Conservation (phyloP, 2,329 filamentous ascomycete species). For the Thielaviopsis cerberus region DNA sequence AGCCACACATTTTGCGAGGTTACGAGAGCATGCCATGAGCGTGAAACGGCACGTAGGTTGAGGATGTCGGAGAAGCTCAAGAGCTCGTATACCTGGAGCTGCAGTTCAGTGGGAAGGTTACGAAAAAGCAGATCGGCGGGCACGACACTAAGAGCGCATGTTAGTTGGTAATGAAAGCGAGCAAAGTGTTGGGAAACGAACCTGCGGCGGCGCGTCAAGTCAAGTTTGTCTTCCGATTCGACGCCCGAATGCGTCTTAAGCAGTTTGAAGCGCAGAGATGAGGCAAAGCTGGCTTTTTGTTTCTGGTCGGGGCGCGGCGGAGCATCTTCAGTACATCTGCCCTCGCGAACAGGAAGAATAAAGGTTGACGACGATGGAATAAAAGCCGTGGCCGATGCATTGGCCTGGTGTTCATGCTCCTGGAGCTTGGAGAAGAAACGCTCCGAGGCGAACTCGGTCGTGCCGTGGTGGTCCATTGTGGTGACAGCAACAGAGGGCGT, state of each 20-base stretch:
- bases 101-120: slow-evolving; percentile 40
- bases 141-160: slow-evolving; percentile 18
- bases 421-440: slow-evolving; percentile 44
- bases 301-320: slow-evolving; percentile 20
- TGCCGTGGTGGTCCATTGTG: slow-evolving; percentile 41
- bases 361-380: slow-evolving; percentile 22
- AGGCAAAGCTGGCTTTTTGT: slow-evolving; percentile 24
- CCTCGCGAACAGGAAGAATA: slow-evolving; percentile 30
- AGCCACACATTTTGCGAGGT: slow-evolving; percentile 42
- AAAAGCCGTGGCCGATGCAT: slow-evolving; percentile 19
- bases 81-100: slow-evolving; percentile 41
- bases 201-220: background rate
- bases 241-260: slow-evolving; percentile 13
- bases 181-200: background rate
- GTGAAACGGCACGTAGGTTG: slow-evolving; percentile 38
- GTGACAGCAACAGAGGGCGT: background rate
- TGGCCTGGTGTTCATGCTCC: slow-evolving; percentile 24
- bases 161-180: slow-evolving; percentile 11
- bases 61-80: slow-evolving; percentile 42
- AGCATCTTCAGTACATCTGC: slow-evolving; percentile 17
- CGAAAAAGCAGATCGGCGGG: slow-evolving; percentile 40
- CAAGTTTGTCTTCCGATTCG: slow-evolving; percentile 2
- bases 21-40: slow-evolving; percentile 39
- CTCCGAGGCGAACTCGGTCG: slow-evolving; percentile 48
- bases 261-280: slow-evolving; percentile 23